Evolutionary conservation across 202 grass and related monocot genomes (phyloP).

Genomic region (Panicum virgatum): DNA sequence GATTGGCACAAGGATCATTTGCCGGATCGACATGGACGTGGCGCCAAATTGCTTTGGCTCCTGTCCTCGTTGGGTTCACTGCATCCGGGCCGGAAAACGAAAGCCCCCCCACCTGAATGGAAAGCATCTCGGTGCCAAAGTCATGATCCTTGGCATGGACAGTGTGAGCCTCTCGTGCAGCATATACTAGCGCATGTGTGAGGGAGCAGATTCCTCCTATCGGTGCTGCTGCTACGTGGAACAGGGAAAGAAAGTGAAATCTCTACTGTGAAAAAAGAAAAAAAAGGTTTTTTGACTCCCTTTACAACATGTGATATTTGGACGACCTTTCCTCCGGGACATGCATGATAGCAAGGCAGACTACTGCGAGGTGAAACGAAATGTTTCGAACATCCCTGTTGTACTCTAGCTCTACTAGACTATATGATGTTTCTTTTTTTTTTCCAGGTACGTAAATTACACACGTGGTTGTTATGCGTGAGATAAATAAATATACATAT

Average conservation of each 20-base stretch:
- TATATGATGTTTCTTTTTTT: not conserved
- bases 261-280: not conserved
- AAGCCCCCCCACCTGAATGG: not conserved
- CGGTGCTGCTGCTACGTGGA: not conserved
- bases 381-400: not conserved
- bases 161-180: slow-evolving; percentile 3
- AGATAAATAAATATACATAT: not conserved
- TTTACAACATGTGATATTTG: not conserved
- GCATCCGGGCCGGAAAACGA: slow-evolving; percentile 27
- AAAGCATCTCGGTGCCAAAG: not conserved
- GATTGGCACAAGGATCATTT: not conserved
- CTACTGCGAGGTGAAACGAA: not conserved
- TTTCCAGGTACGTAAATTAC: not conserved
- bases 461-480: not conserved
- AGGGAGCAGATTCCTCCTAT: not conserved
- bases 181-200: not conserved
- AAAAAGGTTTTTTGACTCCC: not conserved
- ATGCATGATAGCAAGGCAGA: not conserved
- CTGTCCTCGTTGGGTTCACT: slow-evolving; percentile 26
- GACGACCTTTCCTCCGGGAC: not conserved
- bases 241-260: not conserved
- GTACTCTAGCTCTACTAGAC: not conserved
- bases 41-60: not conserved
- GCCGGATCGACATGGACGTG: slow-evolving; percentile 1
- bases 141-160: slow-evolving; percentile 22